Percentiles rank a stretch among this genome's conserved stretches.
Conservation (phyloP, 129 eudicot genomes). For the Tanacetum coccineum region DNA sequence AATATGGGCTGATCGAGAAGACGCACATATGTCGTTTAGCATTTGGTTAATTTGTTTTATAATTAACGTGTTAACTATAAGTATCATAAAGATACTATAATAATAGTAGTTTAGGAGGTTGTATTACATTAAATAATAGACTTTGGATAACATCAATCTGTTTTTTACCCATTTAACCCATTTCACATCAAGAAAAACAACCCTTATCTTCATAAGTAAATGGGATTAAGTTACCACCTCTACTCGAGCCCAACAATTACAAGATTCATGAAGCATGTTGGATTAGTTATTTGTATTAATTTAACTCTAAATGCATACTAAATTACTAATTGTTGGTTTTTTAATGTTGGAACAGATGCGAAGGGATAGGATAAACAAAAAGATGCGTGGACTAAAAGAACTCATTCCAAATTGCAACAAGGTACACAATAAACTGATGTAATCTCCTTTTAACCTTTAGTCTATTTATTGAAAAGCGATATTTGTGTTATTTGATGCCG, state of each 20-base stretch:
- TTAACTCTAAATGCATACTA: not conserved
- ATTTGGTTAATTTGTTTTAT: too few relatives aligned
- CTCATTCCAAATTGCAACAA: slow-evolving; percentile 99
- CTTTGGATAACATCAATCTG: not conserved
- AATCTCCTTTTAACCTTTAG: slow-evolving; percentile 2
- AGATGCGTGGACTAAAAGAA: slow-evolving; percentile 97
- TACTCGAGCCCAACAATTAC: not conserved
- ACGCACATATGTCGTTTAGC: too few relatives aligned
- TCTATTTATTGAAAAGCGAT: too few relatives aligned
- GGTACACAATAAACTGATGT: slow-evolving; percentile 36
- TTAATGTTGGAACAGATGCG: slow-evolving; percentile 68
- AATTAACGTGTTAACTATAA: too few relatives aligned
- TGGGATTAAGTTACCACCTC: not conserved
- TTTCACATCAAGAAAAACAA: not conserved
- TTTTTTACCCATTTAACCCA: not conserved
- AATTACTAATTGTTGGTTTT: not conserved
- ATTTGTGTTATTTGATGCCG: too few relatives aligned
- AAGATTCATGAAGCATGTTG: not conserved
- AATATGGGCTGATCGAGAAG: too few relatives aligned
- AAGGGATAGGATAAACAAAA: slow-evolving; percentile 91
- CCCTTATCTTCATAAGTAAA: not conserved
- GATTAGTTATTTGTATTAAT: not conserved
- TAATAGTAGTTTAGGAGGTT: not conserved
- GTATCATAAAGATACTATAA: too few relatives aligned
- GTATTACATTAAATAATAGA: not conserved